Conservation (phyloP, 306 rosid genomes). For the Prinsepia uniflora region DNA sequence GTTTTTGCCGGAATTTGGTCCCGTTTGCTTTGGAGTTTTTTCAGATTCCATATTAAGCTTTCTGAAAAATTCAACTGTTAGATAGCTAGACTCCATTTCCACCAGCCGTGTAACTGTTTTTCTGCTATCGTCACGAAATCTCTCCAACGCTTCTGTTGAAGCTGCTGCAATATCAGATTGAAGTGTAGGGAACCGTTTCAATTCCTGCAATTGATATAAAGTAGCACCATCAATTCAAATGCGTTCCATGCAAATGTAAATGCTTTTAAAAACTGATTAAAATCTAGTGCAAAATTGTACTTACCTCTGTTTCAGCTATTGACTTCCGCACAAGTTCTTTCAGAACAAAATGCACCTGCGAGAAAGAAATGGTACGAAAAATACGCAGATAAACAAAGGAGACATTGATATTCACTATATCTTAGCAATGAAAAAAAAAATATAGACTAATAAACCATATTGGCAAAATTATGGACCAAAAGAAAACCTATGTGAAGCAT, state of each 20-base stretch:
- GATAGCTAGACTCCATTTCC: constrained; percentile 96
- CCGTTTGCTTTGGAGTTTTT: constrained; percentile 47
- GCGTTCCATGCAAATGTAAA: neutral
- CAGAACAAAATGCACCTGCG: constrained; percentile 82
- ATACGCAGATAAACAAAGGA: neutral
- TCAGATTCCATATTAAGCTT: constrained; percentile 80
- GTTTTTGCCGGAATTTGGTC: constrained; percentile 51
- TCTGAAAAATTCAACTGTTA: constrained; percentile 88
- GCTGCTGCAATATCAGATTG: constrained; percentile 77
- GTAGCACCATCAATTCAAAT: neutral
- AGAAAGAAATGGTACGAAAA: constrained; percentile 25
- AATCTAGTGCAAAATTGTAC: neutral
- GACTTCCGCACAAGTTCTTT: constrained; percentile 99
- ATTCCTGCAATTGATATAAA: constrained; percentile 58
- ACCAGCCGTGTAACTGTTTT: constrained; percentile 84
- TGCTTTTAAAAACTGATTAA: neutral
- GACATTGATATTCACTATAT: neutral
- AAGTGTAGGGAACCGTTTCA: constrained; percentile 93
- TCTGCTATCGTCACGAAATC: constrained; percentile 86
- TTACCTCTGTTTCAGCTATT: constrained; percentile 84
- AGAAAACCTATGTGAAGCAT: neutral
- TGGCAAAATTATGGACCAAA: neutral
- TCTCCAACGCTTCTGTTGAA: constrained; percentile 79
- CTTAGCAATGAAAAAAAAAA: neutral
- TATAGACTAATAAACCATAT: no score